These are phyloP conservation scores for Hypoxylon perforatum DNA, from an alignment of 495 filamentous ascomycete species.

Conservation along the genomic window DNA sequence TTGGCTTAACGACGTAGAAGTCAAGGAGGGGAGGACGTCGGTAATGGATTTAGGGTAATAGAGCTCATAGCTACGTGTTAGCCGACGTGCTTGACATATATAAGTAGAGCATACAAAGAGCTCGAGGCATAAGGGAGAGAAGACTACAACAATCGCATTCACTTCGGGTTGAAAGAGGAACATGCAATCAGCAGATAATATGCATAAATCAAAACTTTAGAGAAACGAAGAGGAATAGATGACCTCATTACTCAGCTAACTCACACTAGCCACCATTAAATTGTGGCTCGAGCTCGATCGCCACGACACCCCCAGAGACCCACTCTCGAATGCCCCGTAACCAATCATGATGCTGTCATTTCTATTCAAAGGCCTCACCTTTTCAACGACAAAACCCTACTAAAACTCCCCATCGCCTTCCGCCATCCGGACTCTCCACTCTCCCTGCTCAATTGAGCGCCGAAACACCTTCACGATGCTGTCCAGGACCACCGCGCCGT, in stretches of 20 bases:
- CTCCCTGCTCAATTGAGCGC: slow-evolving; percentile 58
- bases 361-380: slow-evolving; percentile 48
- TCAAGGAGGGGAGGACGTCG: background rate
- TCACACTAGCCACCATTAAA: slow-evolving; percentile 20
- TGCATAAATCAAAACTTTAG: slow-evolving; percentile 1
- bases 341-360: slow-evolving; percentile 44
- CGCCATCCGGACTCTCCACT: slow-evolving; percentile 53
- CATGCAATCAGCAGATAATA: background rate
- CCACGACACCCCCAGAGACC: slow-evolving; percentile 16
- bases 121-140: background rate
- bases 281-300: slow-evolving; percentile 32
- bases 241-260: slow-evolving; percentile 37
- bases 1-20: background rate
- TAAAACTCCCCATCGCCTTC: slow-evolving; percentile 42
- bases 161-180: background rate
- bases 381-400: slow-evolving; percentile 36
- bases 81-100: background rate
- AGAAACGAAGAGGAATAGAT: background rate
- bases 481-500: slow-evolving; percentile 59
- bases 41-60: slow-evolving; percentile 16
- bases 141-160: background rate
- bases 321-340: slow-evolving; percentile 10
- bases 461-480: slow-evolving; percentile 54
- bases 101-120: background rate
- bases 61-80: slow-evolving; percentile 12